Percentiles rank a stretch among this genome's conserved stretches.
Conservation (phyloP, 2,329 filamentous ascomycete genomes). For the Saccharata proteae region DNA sequence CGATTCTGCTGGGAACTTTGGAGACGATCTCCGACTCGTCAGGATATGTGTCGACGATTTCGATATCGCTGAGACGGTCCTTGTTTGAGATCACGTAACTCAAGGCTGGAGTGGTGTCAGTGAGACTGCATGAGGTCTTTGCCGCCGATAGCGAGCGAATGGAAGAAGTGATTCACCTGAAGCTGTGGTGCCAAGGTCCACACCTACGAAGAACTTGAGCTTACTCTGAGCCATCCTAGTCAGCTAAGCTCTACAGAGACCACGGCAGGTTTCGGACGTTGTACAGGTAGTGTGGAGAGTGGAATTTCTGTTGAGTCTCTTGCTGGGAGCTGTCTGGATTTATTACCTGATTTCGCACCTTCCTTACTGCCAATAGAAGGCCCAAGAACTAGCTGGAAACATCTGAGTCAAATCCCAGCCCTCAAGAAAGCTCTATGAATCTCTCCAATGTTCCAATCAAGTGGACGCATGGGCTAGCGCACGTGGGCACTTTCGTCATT, state of each 20-base stretch:
- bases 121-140: not conserved
- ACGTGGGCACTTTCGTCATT: too few relatives aligned
- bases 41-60: constrained; percentile 5
- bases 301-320: not conserved
- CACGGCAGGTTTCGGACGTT: too few relatives aligned
- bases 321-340: too few relatives aligned
- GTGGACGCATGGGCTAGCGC: too few relatives aligned
- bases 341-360: too few relatives aligned
- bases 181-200: constrained; percentile 10
- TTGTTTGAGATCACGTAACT: constrained; percentile 7
- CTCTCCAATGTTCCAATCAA: too few relatives aligned
- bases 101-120: constrained; percentile 4
- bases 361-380: too few relatives aligned
- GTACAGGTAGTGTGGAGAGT: not conserved
- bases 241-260: too few relatives aligned
- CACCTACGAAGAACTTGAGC: constrained; percentile 8
- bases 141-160: not conserved
- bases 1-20: constrained; percentile 8
- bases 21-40: constrained; percentile 1
- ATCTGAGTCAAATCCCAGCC: too few relatives aligned
- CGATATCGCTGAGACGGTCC: constrained; percentile 3
- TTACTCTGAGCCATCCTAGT: not conserved
- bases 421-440: too few relatives aligned
- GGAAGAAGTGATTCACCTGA: constrained; percentile 2
- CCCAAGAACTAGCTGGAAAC: not conserved